Percentiles rank a stretch among this genome's conserved stretches.
phyloP scores from a whole-genome alignment of 2,329 filamentous ascomycete species.

The Rugonectria rugulosa region DNA sequence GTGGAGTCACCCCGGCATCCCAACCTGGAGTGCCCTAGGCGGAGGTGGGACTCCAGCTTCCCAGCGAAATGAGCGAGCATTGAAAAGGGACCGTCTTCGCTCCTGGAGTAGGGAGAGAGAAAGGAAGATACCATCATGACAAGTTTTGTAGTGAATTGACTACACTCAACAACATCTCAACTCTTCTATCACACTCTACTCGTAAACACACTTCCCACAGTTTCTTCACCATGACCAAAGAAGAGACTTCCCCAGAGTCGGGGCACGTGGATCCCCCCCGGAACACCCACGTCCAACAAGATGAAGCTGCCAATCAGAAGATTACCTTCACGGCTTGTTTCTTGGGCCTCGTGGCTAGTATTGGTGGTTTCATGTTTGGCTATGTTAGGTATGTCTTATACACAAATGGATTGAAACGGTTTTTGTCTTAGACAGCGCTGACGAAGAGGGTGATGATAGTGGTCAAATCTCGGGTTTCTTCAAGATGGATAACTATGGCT shows the following conservation, averaged over 20 bases:
- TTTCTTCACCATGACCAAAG: slow-evolving; percentile 12
- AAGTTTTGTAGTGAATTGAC: background rate
- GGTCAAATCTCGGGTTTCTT: slow-evolving; percentile 70
- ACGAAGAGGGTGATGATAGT: slow-evolving; percentile 44
- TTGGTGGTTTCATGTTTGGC: slow-evolving; percentile 66
- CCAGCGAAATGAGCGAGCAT: background rate
- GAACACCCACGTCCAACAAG: slow-evolving; percentile 11
- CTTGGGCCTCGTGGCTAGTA: slow-evolving; percentile 59
- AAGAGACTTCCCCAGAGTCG: slow-evolving; percentile 19
- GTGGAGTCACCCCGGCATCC: background rate
- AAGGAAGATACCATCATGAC: background rate
- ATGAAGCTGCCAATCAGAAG: slow-evolving; percentile 33
- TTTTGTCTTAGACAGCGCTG: background rate
- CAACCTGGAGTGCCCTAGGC: background rate
- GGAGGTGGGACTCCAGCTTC: slow-evolving; percentile 7
- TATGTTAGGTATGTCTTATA: slow-evolving; percentile 59
- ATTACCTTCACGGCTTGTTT: slow-evolving; percentile 54
- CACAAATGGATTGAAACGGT: too few relatives aligned
- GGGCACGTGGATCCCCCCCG: slow-evolving; percentile 28
- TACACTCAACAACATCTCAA: too few relatives aligned
- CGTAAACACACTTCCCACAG: slow-evolving; percentile 1
- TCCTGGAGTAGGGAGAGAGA: background rate
- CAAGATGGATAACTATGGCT: slow-evolving; percentile 63
- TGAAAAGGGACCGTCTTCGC: slow-evolving; percentile 6
- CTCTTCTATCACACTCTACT: background rate